Evolutionary conservation across 331 rosid species (phyloP).

Genomic region (Quercus tomentella): DNA sequence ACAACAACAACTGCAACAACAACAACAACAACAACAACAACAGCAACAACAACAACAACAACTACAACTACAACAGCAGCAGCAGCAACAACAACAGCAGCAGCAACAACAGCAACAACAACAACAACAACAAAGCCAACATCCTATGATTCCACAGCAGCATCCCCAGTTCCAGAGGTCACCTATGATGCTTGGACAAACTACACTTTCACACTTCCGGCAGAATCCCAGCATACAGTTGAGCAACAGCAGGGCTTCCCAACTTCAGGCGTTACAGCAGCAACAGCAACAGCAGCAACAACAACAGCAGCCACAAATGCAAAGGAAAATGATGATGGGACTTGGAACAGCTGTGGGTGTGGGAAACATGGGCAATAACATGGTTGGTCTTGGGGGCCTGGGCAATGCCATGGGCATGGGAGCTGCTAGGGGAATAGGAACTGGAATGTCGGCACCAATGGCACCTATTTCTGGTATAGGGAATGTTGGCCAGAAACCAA

Average conservation of each 20-base stretch:
- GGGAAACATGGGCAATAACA: constrained; percentile 56
- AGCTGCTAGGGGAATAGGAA: constrained; percentile 67
- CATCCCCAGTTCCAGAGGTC: constrained; percentile 80
- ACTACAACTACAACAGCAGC: constrained; percentile 33
- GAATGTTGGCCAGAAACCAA: constrained; percentile 68
- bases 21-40: constrained; percentile 57
- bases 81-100: background rate
- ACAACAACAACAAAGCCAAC: constrained; percentile 60
- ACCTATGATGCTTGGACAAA: constrained; percentile 58
- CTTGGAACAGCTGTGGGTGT: constrained; percentile 63
- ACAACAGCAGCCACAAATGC: constrained; percentile 59
- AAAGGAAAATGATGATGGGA: constrained; percentile 86
- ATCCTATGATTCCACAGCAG: constrained; percentile 62
- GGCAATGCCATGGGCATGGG: constrained; percentile 76
- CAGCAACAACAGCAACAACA: background rate
- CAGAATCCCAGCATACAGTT: constrained; percentile 69
- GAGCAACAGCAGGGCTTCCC: constrained; percentile 44
- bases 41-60: constrained; percentile 50
- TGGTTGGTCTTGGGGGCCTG: constrained; percentile 73
- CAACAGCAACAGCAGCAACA: constrained; percentile 64
- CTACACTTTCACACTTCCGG: constrained; percentile 71
- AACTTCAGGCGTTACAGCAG: constrained; percentile 59
- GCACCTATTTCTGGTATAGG: constrained; percentile 73
- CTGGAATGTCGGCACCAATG: constrained; percentile 82
- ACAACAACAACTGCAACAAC: constrained; percentile 46